These are phyloP conservation scores for Pseudopithomyces maydicus DNA, from an alignment of 2,329 filamentous ascomycete genomes.

Conservation along the genomic window DNA sequence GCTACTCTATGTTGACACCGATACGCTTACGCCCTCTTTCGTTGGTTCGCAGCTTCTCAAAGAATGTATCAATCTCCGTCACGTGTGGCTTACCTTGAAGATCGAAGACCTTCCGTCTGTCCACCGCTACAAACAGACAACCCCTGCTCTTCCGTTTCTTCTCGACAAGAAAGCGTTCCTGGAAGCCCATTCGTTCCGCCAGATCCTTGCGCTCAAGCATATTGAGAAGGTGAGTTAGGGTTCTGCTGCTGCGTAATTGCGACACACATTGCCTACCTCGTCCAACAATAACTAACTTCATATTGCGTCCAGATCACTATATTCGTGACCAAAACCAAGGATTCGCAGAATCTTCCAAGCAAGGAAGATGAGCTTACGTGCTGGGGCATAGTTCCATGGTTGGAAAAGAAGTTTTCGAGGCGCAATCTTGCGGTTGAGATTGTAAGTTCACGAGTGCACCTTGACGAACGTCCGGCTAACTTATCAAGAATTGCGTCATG, in stretches of 20 bases:
- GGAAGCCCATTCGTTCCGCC: constrained; percentile 6
- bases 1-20: not conserved
- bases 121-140: not conserved
- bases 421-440: not conserved
- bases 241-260: not conserved
- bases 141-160: not conserved
- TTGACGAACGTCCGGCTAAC: not conserved
- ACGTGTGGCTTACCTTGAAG: constrained; percentile 3
- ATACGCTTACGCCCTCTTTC: not conserved
- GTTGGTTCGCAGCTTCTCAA: constrained; percentile 10
- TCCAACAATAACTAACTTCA: not conserved
- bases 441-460: not conserved
- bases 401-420: not conserved
- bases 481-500: not conserved
- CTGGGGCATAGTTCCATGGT: not conserved
- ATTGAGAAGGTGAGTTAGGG: not conserved
- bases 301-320: not conserved
- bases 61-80: constrained; percentile 11
- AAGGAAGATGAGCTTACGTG: not conserved
- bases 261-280: not conserved
- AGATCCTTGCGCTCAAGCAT: constrained; percentile 7
- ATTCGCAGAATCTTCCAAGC: not conserved
- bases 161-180: constrained; percentile 7
- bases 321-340: not conserved
- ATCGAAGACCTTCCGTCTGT: not conserved